Evolutionary conservation across 169 alveolate genomes (phyloP).

Genomic region (Prorocentrum cordatum): DNA sequence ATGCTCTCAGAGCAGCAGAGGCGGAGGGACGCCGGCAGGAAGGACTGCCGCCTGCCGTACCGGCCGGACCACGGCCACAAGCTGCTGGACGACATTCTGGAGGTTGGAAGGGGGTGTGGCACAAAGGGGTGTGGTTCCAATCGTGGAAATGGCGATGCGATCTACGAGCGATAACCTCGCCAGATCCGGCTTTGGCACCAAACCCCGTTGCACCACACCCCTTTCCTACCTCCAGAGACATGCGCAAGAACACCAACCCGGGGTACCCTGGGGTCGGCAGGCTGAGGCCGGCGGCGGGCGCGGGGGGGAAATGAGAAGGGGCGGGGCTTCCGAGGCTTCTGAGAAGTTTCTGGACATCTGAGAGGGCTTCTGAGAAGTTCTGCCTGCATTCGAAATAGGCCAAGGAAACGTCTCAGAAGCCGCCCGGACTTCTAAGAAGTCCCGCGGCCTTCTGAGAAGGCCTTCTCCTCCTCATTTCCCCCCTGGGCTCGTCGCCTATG

Average conservation of each 20-base stretch:
- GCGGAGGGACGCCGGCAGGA: neutral
- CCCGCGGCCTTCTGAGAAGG: too few species aligned
- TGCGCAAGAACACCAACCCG: conserved; percentile 38
- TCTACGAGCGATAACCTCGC: neutral
- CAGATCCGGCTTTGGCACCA: neutral
- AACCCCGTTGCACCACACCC: neutral
- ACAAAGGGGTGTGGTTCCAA: neutral
- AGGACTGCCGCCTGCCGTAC: neutral
- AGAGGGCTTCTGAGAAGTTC: too few species aligned
- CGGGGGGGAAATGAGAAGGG: too few species aligned
- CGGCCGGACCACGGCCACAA: conserved; percentile 70
- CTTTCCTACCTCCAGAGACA: neutral
- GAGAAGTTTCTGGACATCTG: too few species aligned
- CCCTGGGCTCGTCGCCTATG: too few species aligned
- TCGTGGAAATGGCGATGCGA: neutral
- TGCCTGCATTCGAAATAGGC: too few species aligned
- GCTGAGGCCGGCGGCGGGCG: too few species aligned
- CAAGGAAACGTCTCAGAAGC: too few species aligned
- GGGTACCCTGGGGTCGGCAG: conserved; percentile 58
- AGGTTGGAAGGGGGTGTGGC: neutral
- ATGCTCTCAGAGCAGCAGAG: conserved; percentile 7
- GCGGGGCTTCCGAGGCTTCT: too few species aligned
- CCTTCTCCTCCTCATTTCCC: too few species aligned
- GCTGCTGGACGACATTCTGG: conserved; percentile 48
- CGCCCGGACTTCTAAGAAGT: too few species aligned